Evolutionary conservation across 2,329 filamentous ascomycete species (phyloP).

Genomic region (Phialophora tarda): DNA sequence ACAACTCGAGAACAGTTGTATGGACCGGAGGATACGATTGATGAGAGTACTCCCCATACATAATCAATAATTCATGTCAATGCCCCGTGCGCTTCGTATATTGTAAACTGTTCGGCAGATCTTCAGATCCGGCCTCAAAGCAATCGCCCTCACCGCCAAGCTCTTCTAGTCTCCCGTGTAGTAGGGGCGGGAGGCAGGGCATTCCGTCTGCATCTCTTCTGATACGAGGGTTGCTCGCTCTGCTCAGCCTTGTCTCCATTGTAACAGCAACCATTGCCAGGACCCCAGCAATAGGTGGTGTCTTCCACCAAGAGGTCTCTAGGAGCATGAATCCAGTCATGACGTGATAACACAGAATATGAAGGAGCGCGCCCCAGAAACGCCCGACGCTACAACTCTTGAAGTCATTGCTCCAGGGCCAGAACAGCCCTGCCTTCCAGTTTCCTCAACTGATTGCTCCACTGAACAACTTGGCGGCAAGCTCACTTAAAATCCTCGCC

Average conservation of each 20-base stretch:
- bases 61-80: not conserved
- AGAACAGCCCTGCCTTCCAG: not conserved
- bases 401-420: not conserved
- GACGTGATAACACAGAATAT: not conserved
- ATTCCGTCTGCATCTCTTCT: not conserved
- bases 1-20: not conserved
- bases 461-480: slow-evolving; percentile 81
- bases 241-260: not conserved
- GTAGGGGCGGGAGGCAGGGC: not conserved
- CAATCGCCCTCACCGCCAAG: not conserved
- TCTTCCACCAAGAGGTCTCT: not conserved
- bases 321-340: not conserved
- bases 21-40: not conserved
- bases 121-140: not conserved
- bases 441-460: slow-evolving; percentile 39
- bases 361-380: not conserved
- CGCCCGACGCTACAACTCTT: not conserved
- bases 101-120: not conserved
- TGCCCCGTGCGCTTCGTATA: not conserved
- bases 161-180: not conserved
- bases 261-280: not conserved
- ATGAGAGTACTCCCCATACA: not conserved
- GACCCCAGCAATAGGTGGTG: not conserved
- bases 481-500: slow-evolving; percentile 77
- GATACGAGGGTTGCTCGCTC: not conserved